Evolutionary conservation across 257 asterid species (phyloP).

Genomic region (Primulina huaijiensis): DNA sequence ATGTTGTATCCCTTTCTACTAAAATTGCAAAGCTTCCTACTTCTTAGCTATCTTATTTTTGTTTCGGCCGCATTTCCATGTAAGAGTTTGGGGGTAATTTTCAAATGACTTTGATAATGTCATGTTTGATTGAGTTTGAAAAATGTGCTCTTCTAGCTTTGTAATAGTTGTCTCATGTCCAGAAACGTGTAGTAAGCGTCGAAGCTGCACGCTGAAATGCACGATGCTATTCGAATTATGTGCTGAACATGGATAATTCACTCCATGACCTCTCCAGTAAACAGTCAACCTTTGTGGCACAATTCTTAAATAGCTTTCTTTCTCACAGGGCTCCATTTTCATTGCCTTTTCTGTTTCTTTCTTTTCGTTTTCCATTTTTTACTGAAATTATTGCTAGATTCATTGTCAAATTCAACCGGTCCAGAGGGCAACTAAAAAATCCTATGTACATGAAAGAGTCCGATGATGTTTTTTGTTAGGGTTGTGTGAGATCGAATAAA

Average conservation of each 20-base stretch:
- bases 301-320: neutral
- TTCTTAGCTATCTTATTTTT: neutral
- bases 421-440: neutral
- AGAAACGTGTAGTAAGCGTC: neutral
- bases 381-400: neutral
- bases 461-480: conserved; percentile 15
- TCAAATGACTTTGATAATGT: neutral
- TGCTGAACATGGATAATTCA: neutral
- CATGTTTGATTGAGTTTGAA: neutral
- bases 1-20: neutral
- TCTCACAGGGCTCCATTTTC: neutral
- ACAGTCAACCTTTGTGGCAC: neutral
- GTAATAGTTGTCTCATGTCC: neutral
- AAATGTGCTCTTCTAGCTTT: no score
- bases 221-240: no score
- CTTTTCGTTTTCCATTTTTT: neutral
- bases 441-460: conserved; percentile 18
- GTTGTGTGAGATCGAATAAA: neutral
- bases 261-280: neutral
- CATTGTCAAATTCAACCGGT: conserved; percentile 12
- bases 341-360: neutral
- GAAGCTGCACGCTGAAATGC: neutral
- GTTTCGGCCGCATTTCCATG: neutral
- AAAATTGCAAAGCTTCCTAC: neutral
- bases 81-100: neutral